phyloP scores from a whole-genome alignment of 257 asterid genomes.

The Solanum corneliomulleri region DNA sequence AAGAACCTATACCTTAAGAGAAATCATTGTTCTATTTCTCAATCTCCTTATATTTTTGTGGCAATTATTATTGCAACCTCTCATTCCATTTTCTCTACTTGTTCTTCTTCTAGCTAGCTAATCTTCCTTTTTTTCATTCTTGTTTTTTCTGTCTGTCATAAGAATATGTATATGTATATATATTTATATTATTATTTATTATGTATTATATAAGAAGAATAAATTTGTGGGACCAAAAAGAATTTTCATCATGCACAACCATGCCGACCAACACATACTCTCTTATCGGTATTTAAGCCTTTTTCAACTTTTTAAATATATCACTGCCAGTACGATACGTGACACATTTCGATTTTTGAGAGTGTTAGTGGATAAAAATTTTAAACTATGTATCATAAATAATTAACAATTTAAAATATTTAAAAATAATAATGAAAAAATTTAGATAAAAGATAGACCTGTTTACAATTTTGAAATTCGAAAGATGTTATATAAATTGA shows the following conservation, averaged over 20 bases:
- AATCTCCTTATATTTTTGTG: not conserved
- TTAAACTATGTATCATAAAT: no score
- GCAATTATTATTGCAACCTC: constrained; percentile 28
- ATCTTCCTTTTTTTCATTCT: not conserved
- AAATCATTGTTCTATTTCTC: not conserved
- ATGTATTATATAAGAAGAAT: not conserved
- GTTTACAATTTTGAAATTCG: no score
- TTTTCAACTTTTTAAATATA: not conserved
- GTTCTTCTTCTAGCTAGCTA: not conserved
- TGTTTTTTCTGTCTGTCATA: not conserved
- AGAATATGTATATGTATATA: not conserved
- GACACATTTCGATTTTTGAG: not conserved
- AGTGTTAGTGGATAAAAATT: not conserved
- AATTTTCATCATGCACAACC: not conserved
- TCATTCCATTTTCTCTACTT: not conserved
- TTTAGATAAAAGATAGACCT: no score
- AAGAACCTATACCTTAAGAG: not conserved
- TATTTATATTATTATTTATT: not conserved
- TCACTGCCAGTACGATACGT: not conserved
- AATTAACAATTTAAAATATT: no score
- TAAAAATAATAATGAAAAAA: no score
- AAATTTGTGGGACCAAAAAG: not conserved
- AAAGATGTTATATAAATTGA: no score
- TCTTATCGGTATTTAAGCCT: not conserved
- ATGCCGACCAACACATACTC: not conserved